phyloP scores from a whole-genome alignment of 2,329 filamentous ascomycete genomes.

The Xylariaceae sp. region DNA sequence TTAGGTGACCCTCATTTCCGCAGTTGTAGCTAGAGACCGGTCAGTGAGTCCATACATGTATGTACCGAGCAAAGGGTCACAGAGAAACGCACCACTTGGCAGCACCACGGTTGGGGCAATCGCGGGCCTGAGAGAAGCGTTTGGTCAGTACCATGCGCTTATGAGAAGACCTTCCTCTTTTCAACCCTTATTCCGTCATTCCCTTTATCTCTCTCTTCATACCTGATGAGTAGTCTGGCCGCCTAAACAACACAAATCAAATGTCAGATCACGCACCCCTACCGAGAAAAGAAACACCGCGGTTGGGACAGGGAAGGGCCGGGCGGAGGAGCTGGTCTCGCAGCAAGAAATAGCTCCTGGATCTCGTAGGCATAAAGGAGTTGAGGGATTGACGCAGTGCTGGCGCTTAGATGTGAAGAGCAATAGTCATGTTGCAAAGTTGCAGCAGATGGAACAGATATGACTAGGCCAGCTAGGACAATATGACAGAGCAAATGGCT shows the following conservation, averaged over 20 bases:
- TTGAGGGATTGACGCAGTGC: neutral
- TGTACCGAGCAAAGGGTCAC: neutral
- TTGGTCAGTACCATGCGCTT: constrained; percentile 25
- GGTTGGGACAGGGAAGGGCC: constrained; percentile 3
- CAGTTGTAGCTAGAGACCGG: constrained; percentile 34
- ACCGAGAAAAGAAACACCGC: constrained; percentile 14
- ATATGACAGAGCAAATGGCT: constrained; percentile 1
- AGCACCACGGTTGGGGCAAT: constrained; percentile 78
- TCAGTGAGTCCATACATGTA: constrained; percentile 2
- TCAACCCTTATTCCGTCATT: constrained; percentile 9
- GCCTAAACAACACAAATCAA: constrained; percentile 44
- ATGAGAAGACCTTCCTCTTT: constrained; percentile 9
- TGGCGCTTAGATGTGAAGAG: neutral
- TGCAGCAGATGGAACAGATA: constrained; percentile 2
- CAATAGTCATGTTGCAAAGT: constrained; percentile 3
- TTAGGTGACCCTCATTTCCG: constrained; percentile 66
- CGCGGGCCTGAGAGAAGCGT: constrained; percentile 56
- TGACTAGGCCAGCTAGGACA: neutral
- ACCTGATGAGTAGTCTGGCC: constrained; percentile 71
- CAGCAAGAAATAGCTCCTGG: constrained; percentile 1
- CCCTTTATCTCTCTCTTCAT: constrained; percentile 34
- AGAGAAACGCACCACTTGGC: constrained; percentile 66
- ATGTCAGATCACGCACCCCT: constrained; percentile 25
- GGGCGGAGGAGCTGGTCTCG: constrained; percentile 19
- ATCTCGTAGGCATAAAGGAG: neutral